A percentile compares a stretch with the other conserved stretches of the same genome.
Evolutionary conservation across 78 protist species (phyloP).

Genomic region (Emiliania huxleyi): DNA sequence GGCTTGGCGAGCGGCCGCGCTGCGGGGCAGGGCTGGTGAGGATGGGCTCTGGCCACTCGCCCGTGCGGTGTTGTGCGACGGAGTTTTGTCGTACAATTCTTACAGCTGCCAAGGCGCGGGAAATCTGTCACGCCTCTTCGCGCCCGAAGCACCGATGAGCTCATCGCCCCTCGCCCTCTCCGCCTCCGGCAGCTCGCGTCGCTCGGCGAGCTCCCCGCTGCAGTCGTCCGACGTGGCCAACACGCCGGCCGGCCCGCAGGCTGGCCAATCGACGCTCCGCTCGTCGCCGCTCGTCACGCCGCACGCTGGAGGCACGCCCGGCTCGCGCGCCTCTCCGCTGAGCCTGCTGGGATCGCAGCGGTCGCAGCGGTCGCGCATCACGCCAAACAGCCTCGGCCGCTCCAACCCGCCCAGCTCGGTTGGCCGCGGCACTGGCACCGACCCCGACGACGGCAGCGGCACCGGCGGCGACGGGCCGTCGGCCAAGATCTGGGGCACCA

Average conservation of each 20-base stretch:
- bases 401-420: background rate
- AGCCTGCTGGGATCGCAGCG: background rate
- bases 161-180: background rate
- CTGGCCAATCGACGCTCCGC: background rate
- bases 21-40: too few relatives aligned
- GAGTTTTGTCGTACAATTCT: too few relatives aligned
- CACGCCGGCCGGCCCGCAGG: background rate
- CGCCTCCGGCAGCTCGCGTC: background rate
- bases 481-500: slow-evolving; percentile 28
- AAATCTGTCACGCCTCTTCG: too few relatives aligned
- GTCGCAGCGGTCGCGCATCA: background rate
- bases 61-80: too few relatives aligned
- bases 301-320: background rate
- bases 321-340: background rate
- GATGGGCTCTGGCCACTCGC: too few relatives aligned
- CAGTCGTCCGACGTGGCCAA: background rate
- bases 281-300: background rate
- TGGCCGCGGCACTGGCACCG: background rate
- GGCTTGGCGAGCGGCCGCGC: too few relatives aligned
- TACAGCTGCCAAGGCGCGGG: too few relatives aligned
- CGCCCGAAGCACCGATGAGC: too few relatives aligned
- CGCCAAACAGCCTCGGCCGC: background rate
- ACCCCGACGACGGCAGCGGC: background rate
- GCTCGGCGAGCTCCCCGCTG: too few relatives aligned
- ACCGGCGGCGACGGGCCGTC: background rate